Evolutionary conservation across 176 grass and related monocot species (phyloP).

Genomic region (Themeda triandra): DNA sequence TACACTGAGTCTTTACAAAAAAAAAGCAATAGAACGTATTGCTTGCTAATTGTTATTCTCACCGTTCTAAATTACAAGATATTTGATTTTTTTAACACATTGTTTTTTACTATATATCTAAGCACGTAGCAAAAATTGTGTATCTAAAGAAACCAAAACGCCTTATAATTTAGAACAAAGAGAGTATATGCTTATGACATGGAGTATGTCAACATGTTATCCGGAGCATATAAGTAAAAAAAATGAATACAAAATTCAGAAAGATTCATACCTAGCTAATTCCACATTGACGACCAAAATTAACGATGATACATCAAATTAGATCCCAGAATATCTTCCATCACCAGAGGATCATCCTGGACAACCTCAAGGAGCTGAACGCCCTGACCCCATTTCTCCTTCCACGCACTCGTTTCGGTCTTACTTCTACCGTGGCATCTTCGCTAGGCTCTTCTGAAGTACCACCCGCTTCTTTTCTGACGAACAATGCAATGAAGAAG

Average conservation of each 20-base stretch:
- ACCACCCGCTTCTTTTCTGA: slow-evolving; percentile 40
- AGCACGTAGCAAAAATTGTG: too few species aligned
- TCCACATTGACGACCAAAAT: not conserved
- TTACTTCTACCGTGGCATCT: not conserved
- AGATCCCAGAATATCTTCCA: not conserved
- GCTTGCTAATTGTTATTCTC: too few species aligned
- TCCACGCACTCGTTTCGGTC: not conserved
- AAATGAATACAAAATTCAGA: not conserved
- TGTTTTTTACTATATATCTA: too few species aligned
- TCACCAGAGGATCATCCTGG: slow-evolving; percentile 42
- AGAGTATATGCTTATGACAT: not conserved
- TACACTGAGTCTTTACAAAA: too few species aligned
- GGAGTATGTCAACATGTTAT: not conserved
- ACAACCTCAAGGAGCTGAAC: slow-evolving; percentile 47
- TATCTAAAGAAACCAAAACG: too few species aligned
- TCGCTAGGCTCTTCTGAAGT: not conserved
- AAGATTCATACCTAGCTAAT: not conserved
- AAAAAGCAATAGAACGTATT: too few species aligned
- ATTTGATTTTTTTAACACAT: too few species aligned
- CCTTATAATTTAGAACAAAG: too few species aligned
- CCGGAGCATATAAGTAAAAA: too few species aligned
- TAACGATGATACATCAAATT: not conserved
- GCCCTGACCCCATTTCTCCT: slow-evolving; percentile 15
- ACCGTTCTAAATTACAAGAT: too few species aligned
- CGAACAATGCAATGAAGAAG: slow-evolving; percentile 87